Evolutionary conservation across 805 yeast species (phyloP).

Genomic region (Kuraishia floccosa): DNA sequence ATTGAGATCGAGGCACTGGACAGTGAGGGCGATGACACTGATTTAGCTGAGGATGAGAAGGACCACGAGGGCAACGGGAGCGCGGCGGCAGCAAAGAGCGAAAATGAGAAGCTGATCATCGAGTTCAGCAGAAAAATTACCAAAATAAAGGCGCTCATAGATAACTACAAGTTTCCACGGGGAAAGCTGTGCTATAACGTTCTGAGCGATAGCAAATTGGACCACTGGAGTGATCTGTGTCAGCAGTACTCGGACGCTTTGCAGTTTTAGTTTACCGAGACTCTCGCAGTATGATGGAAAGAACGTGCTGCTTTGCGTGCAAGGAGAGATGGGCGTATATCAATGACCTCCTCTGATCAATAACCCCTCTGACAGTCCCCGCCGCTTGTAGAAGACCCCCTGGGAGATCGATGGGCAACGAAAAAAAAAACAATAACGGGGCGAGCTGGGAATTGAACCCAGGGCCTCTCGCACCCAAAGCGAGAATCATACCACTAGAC

Average conservation of each 20-base stretch:
- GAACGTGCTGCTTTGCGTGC: no score
- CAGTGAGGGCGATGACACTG: slow-evolving; percentile 6
- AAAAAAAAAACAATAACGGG: slow-evolving; percentile 10
- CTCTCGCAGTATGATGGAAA: no score
- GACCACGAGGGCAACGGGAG: slow-evolving; percentile 1
- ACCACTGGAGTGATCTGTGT: slow-evolving; percentile 23
- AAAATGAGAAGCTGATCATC: slow-evolving; percentile 13
- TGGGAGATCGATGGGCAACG: no score
- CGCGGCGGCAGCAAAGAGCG: slow-evolving; percentile 4
- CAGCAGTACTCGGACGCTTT: slow-evolving; percentile 27
- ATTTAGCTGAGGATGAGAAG: slow-evolving; percentile 4
- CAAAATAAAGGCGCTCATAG: slow-evolving; percentile 19
- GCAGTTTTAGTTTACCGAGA: slow-evolving; percentile 20
- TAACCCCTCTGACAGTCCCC: background rate
- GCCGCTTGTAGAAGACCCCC: no score
- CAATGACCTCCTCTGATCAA: background rate
- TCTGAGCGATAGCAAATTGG: slow-evolving; percentile 22
- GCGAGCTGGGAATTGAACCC: slow-evolving; percentile 38
- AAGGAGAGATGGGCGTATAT: background rate
- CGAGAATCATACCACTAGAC: slow-evolving; percentile 48
- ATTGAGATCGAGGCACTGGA: slow-evolving; percentile 42
- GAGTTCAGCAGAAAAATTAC: slow-evolving; percentile 20
- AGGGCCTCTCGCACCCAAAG: slow-evolving; percentile 46
- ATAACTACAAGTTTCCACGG: slow-evolving; percentile 20
- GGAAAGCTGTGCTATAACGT: slow-evolving; percentile 25